phyloP scores from a whole-genome alignment of 2,329 filamentous ascomycete genomes.

The Arachnomyces sp. region DNA sequence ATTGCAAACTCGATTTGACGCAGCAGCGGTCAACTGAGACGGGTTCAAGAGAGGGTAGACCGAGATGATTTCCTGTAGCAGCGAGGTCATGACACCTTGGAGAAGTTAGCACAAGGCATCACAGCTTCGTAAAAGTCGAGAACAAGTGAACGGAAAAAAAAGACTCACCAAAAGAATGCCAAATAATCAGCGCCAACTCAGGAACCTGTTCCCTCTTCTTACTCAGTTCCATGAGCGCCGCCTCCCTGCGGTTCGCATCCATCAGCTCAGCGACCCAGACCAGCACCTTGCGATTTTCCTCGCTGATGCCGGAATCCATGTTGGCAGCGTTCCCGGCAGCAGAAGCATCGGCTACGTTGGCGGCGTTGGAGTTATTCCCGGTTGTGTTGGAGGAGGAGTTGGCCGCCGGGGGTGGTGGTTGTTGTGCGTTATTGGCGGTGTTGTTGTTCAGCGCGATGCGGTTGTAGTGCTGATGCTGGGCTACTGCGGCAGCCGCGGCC shows the following conservation, averaged over 20 bases:
- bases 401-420: conserved; percentile 7
- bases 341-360: conserved; percentile 10
- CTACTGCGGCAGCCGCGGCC: conserved; percentile 30
- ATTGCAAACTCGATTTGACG: conserved; percentile 95
- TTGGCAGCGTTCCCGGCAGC: conserved; percentile 42
- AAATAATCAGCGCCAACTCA: conserved; percentile 88
- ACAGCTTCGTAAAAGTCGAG: conserved; percentile 3
- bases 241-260: conserved; percentile 77
- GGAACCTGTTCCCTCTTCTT: conserved; percentile 98
- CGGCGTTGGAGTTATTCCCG: conserved; percentile 27
- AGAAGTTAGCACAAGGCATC: too few species aligned
- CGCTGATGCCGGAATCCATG: conserved; percentile 62
- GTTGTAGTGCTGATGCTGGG: conserved; percentile 55
- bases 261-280: conserved; percentile 87
- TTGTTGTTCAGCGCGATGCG: conserved; percentile 62
- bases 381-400: conserved; percentile 6
- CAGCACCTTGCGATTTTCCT: conserved; percentile 89
- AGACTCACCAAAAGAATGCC: conserved; percentile 89
- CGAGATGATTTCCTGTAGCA: conserved; percentile 97
- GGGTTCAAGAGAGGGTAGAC: conserved; percentile 96
- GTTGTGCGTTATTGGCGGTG: conserved; percentile 23
- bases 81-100: conserved; percentile 90
- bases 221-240: conserved; percentile 86
- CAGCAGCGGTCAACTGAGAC: conserved; percentile 92
- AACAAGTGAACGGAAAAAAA: background rate